A percentile compares a stretch with the other conserved stretches of the same genome.
Evolutionary conservation across 2,329 filamentous ascomycete genomes (phyloP).

Genomic region (Hypomyces perniciosus): DNA sequence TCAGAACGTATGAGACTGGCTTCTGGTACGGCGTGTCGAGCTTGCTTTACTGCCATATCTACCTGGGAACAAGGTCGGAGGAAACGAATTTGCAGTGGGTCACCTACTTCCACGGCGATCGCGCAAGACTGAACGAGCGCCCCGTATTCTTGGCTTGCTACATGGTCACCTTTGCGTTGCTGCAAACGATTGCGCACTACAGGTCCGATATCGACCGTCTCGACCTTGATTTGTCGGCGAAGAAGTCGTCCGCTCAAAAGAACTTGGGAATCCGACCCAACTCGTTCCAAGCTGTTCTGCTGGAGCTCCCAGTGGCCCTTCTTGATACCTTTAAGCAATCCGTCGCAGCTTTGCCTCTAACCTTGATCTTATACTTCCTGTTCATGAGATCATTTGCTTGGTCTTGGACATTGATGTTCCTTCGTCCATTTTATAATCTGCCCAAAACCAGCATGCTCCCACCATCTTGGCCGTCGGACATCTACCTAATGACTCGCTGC

Average conservation of each 20-base stretch:
- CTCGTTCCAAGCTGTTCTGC: slow-evolving; percentile 30
- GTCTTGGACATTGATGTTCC: slow-evolving; percentile 63
- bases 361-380: slow-evolving; percentile 54
- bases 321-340: slow-evolving; percentile 35
- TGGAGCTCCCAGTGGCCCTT: slow-evolving; percentile 35
- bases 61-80: slow-evolving; percentile 62
- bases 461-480: slow-evolving; percentile 50
- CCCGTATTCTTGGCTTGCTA: slow-evolving; percentile 73
- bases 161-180: slow-evolving; percentile 60
- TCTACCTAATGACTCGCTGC: slow-evolving; percentile 50
- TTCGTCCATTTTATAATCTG: slow-evolving; percentile 69
- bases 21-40: slow-evolving; percentile 74
- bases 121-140: slow-evolving; percentile 76
- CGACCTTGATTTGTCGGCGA: slow-evolving; percentile 24
- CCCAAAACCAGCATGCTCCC: slow-evolving; percentile 63
- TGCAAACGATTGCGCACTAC: slow-evolving; percentile 66
- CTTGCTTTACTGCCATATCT: slow-evolving; percentile 73
- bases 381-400: slow-evolving; percentile 60
- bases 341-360: slow-evolving; percentile 36
- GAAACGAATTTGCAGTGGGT: slow-evolving; percentile 65
- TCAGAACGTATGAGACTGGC: slow-evolving; percentile 62
- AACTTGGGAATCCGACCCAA: slow-evolving; percentile 20
- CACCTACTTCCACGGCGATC: slow-evolving; percentile 63
- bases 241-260: slow-evolving; percentile 19
- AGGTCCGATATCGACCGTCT: slow-evolving; percentile 68